A percentile compares a stretch with the other conserved stretches of the same genome.
Conservation (phyloP, 306 rosid genomes). For the Cucurbita pepo region DNA sequence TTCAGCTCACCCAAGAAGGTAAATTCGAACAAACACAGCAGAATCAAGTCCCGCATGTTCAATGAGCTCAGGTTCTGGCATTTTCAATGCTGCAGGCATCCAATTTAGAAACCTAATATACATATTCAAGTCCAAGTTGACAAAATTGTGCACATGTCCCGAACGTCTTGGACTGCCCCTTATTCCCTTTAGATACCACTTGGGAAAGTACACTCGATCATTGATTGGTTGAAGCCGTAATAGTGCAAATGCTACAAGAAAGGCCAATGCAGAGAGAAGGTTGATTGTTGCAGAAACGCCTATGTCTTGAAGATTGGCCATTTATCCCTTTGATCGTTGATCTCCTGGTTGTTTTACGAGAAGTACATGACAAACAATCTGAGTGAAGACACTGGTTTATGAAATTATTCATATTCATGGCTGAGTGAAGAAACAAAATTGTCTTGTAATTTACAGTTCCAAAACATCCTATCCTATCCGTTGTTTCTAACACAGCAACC, state of each 20-base stretch:
- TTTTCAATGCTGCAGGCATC: conserved; percentile 87
- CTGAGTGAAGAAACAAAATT: neutral
- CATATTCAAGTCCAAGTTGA: conserved; percentile 44
- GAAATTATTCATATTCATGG: neutral
- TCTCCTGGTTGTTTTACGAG: neutral
- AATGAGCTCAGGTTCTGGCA: conserved; percentile 85
- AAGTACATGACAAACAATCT: neutral
- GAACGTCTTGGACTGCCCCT: conserved; percentile 55
- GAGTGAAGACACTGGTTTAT: neutral
- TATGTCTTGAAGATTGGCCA: conserved; percentile 65
- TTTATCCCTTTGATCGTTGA: conserved; percentile 12
- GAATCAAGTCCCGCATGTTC: conserved; percentile 93
- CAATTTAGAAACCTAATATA: conserved; percentile 63
- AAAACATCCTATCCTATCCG: neutral
- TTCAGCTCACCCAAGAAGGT: conserved; percentile 58
- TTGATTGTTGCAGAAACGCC: conserved; percentile 54
- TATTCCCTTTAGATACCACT: conserved; percentile 86
- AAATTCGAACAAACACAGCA: conserved; percentile 67
- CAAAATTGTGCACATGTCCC: conserved; percentile 27
- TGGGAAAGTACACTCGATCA: conserved; percentile 80
- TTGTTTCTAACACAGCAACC: neutral
- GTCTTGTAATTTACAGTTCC: neutral
- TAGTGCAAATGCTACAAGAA: conserved; percentile 58
- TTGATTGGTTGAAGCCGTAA: conserved; percentile 73
- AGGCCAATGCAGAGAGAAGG: conserved; percentile 37